These are phyloP conservation scores for Globisporangium perplexum DNA, from an alignment of 352 stramenopile genomes.

Conservation along the genomic window DNA sequence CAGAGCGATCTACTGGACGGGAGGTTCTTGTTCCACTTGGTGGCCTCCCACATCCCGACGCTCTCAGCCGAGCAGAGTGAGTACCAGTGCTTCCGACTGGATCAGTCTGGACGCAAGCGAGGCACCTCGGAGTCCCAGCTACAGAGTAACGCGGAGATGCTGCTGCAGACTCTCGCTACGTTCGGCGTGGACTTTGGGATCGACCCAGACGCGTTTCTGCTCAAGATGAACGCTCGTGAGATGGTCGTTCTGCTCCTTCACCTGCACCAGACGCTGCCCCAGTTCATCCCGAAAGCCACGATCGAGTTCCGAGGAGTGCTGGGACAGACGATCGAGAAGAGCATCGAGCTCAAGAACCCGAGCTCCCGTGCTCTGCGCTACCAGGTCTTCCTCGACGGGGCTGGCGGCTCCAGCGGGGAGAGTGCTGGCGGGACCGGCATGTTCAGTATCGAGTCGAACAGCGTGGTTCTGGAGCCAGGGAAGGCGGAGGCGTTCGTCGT, in stretches of 20 bases:
- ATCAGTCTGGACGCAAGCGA: conserved; percentile 13
- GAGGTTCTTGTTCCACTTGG: conserved; percentile 77
- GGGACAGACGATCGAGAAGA: conserved; percentile 86
- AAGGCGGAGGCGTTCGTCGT: conserved; percentile 75
- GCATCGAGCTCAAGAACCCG: conserved; percentile 92
- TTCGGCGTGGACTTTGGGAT: conserved; percentile 85
- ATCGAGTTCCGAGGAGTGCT: conserved; percentile 91
- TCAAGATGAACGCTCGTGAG: conserved; percentile 54
- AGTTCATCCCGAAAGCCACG: conserved; percentile 91
- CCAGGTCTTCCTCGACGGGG: conserved; percentile 81
- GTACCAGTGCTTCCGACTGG: conserved; percentile 63
- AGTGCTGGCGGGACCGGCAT: conserved; percentile 19
- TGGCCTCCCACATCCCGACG: conserved; percentile 85
- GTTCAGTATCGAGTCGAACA: conserved; percentile 69
- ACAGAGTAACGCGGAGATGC: conserved; percentile 42
- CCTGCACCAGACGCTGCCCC: conserved; percentile 86
- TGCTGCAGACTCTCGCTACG: conserved; percentile 54
- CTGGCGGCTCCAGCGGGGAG: neutral
- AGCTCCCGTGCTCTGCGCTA: conserved; percentile 81
- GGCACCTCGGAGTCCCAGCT: conserved; percentile 24
- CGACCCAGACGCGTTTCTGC: conserved; percentile 38
- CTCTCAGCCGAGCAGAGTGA: conserved; percentile 56
- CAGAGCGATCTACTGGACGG: conserved; percentile 60
- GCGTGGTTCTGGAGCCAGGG: conserved; percentile 72
- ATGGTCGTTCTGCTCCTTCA: conserved; percentile 86